phyloP scores from a whole-genome alignment of 2,329 filamentous ascomycete species.

The Diatrype stigma region DNA sequence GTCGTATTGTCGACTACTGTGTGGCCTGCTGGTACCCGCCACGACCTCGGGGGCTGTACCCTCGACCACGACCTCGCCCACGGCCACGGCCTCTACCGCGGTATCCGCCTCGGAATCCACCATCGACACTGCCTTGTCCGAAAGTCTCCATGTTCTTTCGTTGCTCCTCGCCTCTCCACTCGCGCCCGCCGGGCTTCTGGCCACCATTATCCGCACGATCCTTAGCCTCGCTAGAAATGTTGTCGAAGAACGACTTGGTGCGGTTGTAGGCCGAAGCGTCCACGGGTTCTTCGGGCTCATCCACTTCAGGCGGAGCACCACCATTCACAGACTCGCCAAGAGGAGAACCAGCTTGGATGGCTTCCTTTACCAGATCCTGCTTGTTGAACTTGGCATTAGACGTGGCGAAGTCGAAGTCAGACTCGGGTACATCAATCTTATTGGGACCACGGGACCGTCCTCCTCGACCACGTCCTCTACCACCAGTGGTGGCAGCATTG shows the following conservation, averaged over 20 bases:
- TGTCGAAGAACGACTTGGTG: conserved; percentile 90
- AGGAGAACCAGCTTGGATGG: conserved; percentile 71
- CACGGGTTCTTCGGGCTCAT: conserved; percentile 31
- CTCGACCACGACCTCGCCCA: conserved; percentile 49
- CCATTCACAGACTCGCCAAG: conserved; percentile 47
- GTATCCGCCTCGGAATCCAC: conserved; percentile 68
- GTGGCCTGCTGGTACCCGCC: conserved; percentile 21
- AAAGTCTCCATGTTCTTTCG: conserved; percentile 97
- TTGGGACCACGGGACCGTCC: conserved; percentile 40
- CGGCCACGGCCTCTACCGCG: conserved; percentile 76
- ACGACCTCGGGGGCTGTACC: conserved; percentile 32
- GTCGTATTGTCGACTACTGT: conserved; percentile 11
- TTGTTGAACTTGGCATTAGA: conserved; percentile 88
- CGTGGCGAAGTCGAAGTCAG: conserved; percentile 88
- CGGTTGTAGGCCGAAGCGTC: conserved; percentile 71
- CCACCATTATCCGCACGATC: conserved; percentile 73
- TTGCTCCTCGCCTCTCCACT: conserved; percentile 90
- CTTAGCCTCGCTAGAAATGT: conserved; percentile 91
- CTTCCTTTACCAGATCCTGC: conserved; percentile 82
- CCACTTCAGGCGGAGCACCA: conserved; percentile 10
- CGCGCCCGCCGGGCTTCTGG: conserved; percentile 69
- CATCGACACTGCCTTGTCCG: conserved; percentile 91
- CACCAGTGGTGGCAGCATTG: conserved; percentile 54
- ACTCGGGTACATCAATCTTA: conserved; percentile 83
- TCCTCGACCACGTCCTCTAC: conserved; percentile 42